Evolutionary conservation across 1,139 yeast species (phyloP), one percentile per base, ranked within the genome.

Genomic region (Fermentozyma sake): DNA sequence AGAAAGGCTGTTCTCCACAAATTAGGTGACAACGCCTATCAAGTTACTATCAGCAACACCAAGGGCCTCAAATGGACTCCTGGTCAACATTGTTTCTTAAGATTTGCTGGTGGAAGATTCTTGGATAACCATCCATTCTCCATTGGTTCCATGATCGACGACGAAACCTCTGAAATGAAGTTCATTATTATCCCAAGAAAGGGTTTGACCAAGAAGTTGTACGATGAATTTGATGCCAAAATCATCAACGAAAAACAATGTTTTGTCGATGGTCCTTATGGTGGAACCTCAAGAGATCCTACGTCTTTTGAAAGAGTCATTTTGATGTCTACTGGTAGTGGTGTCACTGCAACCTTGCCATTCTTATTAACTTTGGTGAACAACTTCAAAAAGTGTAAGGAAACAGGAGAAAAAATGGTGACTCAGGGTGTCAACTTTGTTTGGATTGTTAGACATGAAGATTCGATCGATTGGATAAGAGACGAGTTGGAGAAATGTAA

Each of bases 91-190:
- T 57, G 76, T 12, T 75, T 60, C 42, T 53, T 77, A 17, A 58
- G 80, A 38, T 65, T 74, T 38, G 54, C 58, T 4, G 72, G 71
- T 0, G 44, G 63, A 7, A 61, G 68, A 35, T 40, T 64, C 16
- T 46, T 75, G 22, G 80, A 75, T 33, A 75, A 70, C 42, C 84
- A 77, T 49, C 84, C 84, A 7, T 77, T 77, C 46, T 74, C 82
- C 2, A 64, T 77, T n/a, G 48, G 71, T 16, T 61, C 72, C 3
- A 35, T 39, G 14, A 33, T 55, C 18, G 66, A 62, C 9, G 52
- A 51, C 20, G 45, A 46, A 9, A 37, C 36, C 7, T 34, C 27
- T n/a, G 52, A 55, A 12, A 49, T 77, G 56, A 69, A 65, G 41
- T 60, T 77, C 26, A 52, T 76, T 8, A 60, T 76, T 7, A 58